Conservation (phyloP, 495 filamentous ascomycete species). For the Lindgomyces ingoldianus region DNA sequence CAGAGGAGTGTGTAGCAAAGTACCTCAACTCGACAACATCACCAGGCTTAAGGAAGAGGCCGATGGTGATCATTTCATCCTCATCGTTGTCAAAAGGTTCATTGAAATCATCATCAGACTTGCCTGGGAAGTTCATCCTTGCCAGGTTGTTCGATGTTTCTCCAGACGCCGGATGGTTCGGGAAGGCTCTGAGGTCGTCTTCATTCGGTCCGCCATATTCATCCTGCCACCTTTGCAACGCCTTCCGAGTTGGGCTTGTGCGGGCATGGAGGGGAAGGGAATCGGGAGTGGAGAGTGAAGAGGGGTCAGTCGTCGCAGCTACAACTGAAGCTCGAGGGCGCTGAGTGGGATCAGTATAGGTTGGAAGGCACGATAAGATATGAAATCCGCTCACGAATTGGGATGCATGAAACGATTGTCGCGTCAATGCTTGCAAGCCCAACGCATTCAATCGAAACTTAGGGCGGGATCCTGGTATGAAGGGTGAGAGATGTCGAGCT, state of each 20-base stretch:
- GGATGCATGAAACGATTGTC: slow-evolving; percentile 2
- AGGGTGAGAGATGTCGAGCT: background rate
- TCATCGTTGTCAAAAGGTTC: slow-evolving; percentile 19
- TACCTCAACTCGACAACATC: slow-evolving; percentile 71
- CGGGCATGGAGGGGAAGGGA: background rate
- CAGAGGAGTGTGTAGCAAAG: slow-evolving; percentile 12
- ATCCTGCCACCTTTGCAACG: slow-evolving; percentile 45
- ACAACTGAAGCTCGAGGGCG: background rate
- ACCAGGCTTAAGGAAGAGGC: slow-evolving; percentile 58
- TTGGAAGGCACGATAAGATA: background rate
- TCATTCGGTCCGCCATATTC: slow-evolving; percentile 32
- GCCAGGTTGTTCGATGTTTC: slow-evolving; percentile 34
- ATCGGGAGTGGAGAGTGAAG: background rate
- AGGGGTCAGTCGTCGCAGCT: background rate
- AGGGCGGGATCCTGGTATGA: too few relatives aligned
- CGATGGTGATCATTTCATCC: slow-evolving; percentile 23
- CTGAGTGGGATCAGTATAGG: background rate
- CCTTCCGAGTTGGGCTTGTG: slow-evolving; percentile 40
- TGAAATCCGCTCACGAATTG: background rate
- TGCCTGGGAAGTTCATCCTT: slow-evolving; percentile 18
- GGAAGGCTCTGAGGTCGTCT: slow-evolving; percentile 28
- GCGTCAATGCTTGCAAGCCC: too few relatives aligned
- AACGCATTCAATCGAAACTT: too few relatives aligned
- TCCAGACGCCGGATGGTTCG: slow-evolving; percentile 12
- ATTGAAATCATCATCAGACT: slow-evolving; percentile 19